phyloP scores from a whole-genome alignment of 495 filamentous ascomycete genomes.

The Apodospora peruviana region DNA sequence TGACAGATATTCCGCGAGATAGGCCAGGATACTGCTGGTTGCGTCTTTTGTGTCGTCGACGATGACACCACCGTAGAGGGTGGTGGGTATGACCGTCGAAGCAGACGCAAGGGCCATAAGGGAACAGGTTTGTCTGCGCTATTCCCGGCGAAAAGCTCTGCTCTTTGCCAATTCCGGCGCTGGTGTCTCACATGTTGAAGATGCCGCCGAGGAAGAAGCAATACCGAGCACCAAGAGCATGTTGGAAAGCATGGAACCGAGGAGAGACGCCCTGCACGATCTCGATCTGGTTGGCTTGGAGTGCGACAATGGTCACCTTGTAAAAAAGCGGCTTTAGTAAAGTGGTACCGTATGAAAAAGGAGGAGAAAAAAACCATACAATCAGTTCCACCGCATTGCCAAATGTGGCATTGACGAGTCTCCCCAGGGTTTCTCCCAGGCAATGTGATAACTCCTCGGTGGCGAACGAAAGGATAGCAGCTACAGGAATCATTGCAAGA shows the following conservation, averaged over 20 bases:
- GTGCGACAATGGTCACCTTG: conserved; percentile 89
- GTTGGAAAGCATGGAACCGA: conserved; percentile 94
- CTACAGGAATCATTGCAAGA: conserved; percentile 89
- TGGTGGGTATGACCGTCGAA: conserved; percentile 87
- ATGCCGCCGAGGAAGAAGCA: conserved; percentile 91
- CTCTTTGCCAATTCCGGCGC: conserved; percentile 46
- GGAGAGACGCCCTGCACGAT: conserved; percentile 97
- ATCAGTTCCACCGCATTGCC: conserved; percentile 99
- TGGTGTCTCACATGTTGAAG: conserved; percentile 39
- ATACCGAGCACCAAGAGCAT: conserved; percentile 91
- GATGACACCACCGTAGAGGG: conserved; percentile 49
- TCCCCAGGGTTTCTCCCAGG: conserved; percentile 85
- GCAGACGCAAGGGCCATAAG: conserved; percentile 89
- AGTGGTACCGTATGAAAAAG: conserved; percentile 13
- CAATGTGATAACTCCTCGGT: conserved; percentile 85
- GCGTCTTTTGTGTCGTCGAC: conserved; percentile 32
- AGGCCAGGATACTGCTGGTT: conserved; percentile 64
- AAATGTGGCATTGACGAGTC: conserved; percentile 91
- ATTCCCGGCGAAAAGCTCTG: conserved; percentile 81
- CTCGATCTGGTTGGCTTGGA: conserved; percentile 79
- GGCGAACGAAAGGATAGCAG: conserved; percentile 87
- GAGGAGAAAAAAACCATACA: conserved; percentile 47
- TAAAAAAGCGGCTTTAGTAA: too few species aligned
- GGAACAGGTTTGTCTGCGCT: conserved; percentile 91
- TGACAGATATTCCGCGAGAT: conserved; percentile 88